These are phyloP conservation scores for Mycena chlorophos DNA, from an alignment of 768 basidiomycete species.

Conservation along the genomic window DNA sequence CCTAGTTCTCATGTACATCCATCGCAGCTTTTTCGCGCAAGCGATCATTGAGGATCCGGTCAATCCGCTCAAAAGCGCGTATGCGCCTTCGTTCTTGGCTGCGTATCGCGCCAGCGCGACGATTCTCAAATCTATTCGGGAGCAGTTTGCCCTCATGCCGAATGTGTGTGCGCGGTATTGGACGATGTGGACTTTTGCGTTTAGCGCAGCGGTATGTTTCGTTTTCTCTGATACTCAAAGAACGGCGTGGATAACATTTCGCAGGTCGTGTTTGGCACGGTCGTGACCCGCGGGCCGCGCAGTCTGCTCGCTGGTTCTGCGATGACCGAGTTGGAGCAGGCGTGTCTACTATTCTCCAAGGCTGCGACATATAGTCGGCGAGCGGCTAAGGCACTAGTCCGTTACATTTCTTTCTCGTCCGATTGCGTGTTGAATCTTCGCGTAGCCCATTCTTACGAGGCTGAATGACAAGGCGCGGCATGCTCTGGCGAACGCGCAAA, in stretches of 20 bases:
- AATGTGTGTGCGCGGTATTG: constrained; percentile 55
- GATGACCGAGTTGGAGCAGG: constrained; percentile 68
- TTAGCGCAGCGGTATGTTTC: constrained; percentile 50
- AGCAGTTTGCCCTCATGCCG: constrained; percentile 50
- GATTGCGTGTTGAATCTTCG: background rate
- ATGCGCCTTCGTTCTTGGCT: constrained; percentile 65
- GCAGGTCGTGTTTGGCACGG: constrained; percentile 76
- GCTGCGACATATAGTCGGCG: constrained; percentile 59
- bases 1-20: constrained; percentile 61
- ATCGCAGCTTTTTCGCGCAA: constrained; percentile 69
- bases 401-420: constrained; percentile 21
- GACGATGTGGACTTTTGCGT: constrained; percentile 63
- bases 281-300: constrained; percentile 71
- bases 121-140: constrained; percentile 51
- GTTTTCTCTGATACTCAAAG: background rate
- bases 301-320: constrained; percentile 68
- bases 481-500: constrained; percentile 48
- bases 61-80: constrained; percentile 66
- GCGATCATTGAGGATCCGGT: constrained; percentile 67
- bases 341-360: constrained; percentile 63
- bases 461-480: constrained; percentile 67
- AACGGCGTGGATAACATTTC: background rate
- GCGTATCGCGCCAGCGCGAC: constrained; percentile 59
- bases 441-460: constrained; percentile 58
- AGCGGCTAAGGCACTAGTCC: constrained; percentile 64